These are phyloP conservation scores for Ganoderma boninense DNA, from an alignment of 1,284 basidiomycete genomes.

Conservation along the genomic window DNA sequence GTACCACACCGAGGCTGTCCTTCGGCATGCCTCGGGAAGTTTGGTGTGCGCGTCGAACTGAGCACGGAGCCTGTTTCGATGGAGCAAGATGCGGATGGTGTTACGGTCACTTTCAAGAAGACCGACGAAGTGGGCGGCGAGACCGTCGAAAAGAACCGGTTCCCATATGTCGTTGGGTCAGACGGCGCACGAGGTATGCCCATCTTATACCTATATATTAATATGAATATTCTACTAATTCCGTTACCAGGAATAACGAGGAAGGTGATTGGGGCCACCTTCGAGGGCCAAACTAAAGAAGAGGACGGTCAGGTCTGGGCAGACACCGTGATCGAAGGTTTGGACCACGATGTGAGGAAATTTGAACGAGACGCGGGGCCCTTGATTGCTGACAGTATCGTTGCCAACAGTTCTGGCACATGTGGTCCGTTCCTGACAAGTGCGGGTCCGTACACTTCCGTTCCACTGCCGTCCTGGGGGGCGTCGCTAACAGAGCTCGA, in stretches of 20 bases:
- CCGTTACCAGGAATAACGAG: conserved; percentile 36
- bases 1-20: conserved; percentile 41
- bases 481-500: neutral
- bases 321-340: conserved; percentile 42
- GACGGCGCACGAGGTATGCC: conserved; percentile 47
- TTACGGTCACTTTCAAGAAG: conserved; percentile 30
- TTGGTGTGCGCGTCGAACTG: conserved; percentile 41
- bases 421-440: conserved; percentile 36
- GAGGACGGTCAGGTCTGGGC: conserved; percentile 40
- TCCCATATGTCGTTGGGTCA: conserved; percentile 44
- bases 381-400: neutral
- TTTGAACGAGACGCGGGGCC: too few relatives aligned
- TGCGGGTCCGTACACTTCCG: conserved; percentile 22
- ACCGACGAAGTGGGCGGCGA: conserved; percentile 12
- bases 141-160: conserved; percentile 22
- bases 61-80: conserved; percentile 39
- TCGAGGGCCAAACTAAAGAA: conserved; percentile 45
- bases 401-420: conserved; percentile 40
- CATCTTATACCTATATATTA: neutral
- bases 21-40: conserved; percentile 41
- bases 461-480: neutral
- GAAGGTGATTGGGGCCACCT: conserved; percentile 41
- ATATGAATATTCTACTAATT: neutral
- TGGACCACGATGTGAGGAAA: conserved; percentile 33
- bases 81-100: conserved; percentile 37